A percentile compares a stretch with the other conserved stretches of the same genome.
Evolutionary conservation across 257 asterid species (phyloP).

Genomic region (Cynanchum wilfordii): DNA sequence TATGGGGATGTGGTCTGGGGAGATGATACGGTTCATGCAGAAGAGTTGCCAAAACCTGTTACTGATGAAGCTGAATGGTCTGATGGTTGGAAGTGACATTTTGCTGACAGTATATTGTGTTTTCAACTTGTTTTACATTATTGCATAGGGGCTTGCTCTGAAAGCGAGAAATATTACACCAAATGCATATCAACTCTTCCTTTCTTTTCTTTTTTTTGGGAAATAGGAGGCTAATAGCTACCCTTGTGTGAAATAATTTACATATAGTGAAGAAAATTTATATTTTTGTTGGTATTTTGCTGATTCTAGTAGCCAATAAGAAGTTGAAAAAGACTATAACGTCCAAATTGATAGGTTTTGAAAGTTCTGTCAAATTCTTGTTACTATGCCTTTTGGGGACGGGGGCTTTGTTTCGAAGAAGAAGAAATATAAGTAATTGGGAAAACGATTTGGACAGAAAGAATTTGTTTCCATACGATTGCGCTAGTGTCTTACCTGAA

Average conservation of each 20-base stretch:
- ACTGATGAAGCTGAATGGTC: constrained; percentile 36
- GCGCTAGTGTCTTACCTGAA: not conserved
- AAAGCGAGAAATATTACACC: not conserved
- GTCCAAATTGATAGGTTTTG: not conserved
- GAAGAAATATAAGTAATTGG: not conserved
- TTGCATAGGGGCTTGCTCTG: not conserved
- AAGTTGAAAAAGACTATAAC: not conserved
- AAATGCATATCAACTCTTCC: not conserved
- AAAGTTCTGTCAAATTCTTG: too few species aligned
- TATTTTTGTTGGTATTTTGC: not conserved
- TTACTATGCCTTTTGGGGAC: too few species aligned
- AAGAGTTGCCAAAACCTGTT: constrained; percentile 17
- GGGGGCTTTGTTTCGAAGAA: too few species aligned
- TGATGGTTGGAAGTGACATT: constrained; percentile 33
- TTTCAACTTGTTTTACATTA: not conserved
- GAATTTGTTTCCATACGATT: not conserved
- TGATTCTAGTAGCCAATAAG: not conserved
- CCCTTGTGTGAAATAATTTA: not conserved
- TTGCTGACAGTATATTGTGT: not conserved
- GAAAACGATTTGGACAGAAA: not conserved
- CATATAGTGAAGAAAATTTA: not conserved
- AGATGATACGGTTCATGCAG: constrained; percentile 7
- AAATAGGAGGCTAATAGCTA: too few species aligned
- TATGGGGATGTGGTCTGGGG: constrained; percentile 18
- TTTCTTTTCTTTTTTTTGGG: not conserved